Evolutionary conservation across 1,284 basidiomycete genomes (phyloP), one percentile per base, ranked within the genome.

Genomic region (Trichosporon sp.): DNA sequence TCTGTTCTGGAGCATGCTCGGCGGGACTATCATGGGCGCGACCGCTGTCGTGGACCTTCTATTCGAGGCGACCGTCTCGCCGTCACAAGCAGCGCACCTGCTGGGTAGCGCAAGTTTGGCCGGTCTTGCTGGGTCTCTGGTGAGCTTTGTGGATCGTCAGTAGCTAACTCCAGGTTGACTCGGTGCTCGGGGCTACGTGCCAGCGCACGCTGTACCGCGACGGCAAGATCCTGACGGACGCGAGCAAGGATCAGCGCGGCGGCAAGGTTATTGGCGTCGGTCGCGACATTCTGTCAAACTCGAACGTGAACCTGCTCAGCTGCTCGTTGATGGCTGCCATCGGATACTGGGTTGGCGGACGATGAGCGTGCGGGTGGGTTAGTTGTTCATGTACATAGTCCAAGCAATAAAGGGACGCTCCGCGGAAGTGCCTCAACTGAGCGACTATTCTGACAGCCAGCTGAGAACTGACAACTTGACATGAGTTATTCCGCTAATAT

Each of bases 121-220:
- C 1, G 94, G 94, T 4, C 83, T 90, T 11, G 81, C 89, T 12
- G 93, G 93, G 2, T 93, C 91, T 64, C 77, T 92, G 83, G 90
- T 93, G 74, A 73, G 88, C 82, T 60, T 25, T 21, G 8, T 1
- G n/a, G 2, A 7, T 21, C n/a, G 42, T 64, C 42, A 65, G 68
- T 63, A 44, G 32, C 62, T 69, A 13, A 66, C 62, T 23, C 18
- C 58, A 72, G 90, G 79, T 92, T 65, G 94, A 97, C 79, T 94
- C 92, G 0, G 62, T 97, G 2, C 85, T 97, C 12, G 95, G 95
- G 1, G 95, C 94, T 0, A 93, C 92, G 0, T 80, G 96, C 0
- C 95, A 98, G 76, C 85, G 87, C 68, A 95, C 93, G 1, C 87
- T 89, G 23, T 97, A 90, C 82, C 83, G 84, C 8, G 87, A 86